Base-by-base conservation (phyloP, 495 filamentous ascomycete genomes). In the Penicillium daleae region DNA sequence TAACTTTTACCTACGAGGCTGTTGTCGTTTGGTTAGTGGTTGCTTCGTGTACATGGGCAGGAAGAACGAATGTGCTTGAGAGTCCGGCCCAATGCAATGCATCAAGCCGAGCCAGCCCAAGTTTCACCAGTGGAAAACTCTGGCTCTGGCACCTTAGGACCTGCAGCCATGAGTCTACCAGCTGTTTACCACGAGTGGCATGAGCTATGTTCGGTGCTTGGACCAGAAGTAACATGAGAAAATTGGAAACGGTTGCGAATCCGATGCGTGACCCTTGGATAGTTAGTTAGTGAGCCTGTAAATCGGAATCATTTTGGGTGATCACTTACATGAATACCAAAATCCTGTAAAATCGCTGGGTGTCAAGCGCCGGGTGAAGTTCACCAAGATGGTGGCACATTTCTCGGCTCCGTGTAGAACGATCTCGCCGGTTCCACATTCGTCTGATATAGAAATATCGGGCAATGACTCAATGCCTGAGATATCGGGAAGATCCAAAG, bases 241-340 rank as follows among this genome's bases (percentile, higher is more conserved):
- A 78, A 35, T 78, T 78, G 7, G 74, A 75, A 15, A 76, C 70
- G 0, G 74, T 75, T 8, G 75, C 75, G 48, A 78, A 78, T 9
- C 72, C 68, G 35, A 76, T 74, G 0, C 75, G 74, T 9, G 67
- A 74, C 74, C 75, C 75, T 78, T n/a, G 10, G 10, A 21, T 21
- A 9, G 26, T 66, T 35, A 63, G 51, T 17, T 2, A 40, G 21
- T 26, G 1, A 24, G 17, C 2, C 8, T 22, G 12, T 2, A 44
- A 27, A 6, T 27, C 5, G 5, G 1, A 22, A 37, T 39, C 13
- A 7, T 22, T 6, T 22, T 3, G 19, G n/a, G 19, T 12, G 26
- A 10, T 15, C 37, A 63, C 75, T 42, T 67, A 76, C 75, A 78
- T 3, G 75, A 75, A 48, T 78, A 76, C 75, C 75, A 78, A 29